Base-by-base conservation (phyloP, 1,139 yeast species). In the Suhomyces choctaworum region DNA sequence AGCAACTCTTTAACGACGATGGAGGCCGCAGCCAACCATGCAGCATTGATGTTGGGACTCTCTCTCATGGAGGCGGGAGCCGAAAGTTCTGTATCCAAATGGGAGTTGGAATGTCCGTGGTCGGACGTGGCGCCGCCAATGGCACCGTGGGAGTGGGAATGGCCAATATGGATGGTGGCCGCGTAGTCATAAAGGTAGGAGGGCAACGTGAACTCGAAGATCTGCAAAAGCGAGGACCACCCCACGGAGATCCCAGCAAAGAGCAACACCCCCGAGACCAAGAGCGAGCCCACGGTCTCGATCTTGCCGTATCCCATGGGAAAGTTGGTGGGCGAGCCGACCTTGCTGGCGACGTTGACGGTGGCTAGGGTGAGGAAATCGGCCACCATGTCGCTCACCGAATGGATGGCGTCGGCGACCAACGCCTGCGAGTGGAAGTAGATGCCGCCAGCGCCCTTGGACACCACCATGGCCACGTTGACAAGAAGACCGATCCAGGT, bases 291-390 rank as follows among this genome's bases (percentile, higher is more conserved):
- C 20, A 89, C 70, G 3, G 97, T 83, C 61, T 92, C 98, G 31
- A 92, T 73, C 52, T 90, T 88, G 39, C 98, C 98, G 55, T 82
- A 88, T 1, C 98, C 98, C 41, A 83, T 69, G 1, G 97, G 97
- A 56, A 78, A 92, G 16, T 66, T 58, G 5, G 68, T 58, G 11
- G 69, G 62, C 13, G 79, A 68, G 2, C 96, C 88, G n/a, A 77
- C 70, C 44, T 76, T 77, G 8, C 75, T 61, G 2, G 95, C 83
- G 32, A 85, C 79, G 27, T 87, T 81, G 16, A 92, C 96, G 1
- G 98, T 90, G 4, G 92, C 84, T 40, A 92, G 66, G 0, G 98
- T 92, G 48, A 92, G 66, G 37, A 90, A 76, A 59, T 92, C 98
- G 9, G 96, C 87, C 14, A 92, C 76, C 66, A 90, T 70, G 58